phyloP scores from a whole-genome alignment of 2,329 filamentous ascomycete genomes.

The Fusarium xylarioides region DNA sequence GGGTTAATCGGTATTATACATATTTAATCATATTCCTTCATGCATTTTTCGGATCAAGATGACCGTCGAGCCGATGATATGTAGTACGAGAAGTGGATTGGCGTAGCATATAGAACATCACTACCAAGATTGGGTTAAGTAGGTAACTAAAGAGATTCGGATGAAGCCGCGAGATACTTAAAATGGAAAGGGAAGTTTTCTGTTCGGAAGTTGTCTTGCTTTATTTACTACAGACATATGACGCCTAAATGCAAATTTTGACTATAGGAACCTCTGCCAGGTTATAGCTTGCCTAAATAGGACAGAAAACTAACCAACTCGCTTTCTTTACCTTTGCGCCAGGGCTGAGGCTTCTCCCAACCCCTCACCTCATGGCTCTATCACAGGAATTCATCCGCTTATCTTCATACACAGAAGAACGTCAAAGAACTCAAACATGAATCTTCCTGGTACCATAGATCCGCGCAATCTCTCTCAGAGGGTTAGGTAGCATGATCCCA shows the following conservation, averaged over 20 bases:
- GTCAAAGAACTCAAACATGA: neutral
- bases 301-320: too few relatives aligned
- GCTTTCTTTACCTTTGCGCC: fast-evolving
- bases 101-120: neutral
- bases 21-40: neutral
- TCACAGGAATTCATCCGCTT: neutral
- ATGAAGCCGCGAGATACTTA: neutral
- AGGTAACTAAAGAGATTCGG: neutral
- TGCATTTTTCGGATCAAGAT: neutral
- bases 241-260: neutral
- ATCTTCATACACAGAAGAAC: neutral
- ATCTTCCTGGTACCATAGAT: fast-evolving
- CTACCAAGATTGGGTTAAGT: fast-evolving
- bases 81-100: neutral
- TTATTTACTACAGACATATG: fast-evolving
- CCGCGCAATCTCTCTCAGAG: neutral
- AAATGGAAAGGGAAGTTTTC: neutral
- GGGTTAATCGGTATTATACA: neutral
- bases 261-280: fast-evolving
- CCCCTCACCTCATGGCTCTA: fast-evolving
- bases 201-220: neutral
- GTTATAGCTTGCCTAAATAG: neutral
- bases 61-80: neutral
- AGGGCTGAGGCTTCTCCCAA: fast-evolving
- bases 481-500: fast-evolving